These are phyloP conservation scores for Xylaria sp. DNA, from an alignment of 2,329 filamentous ascomycete genomes.

Conservation along the genomic window DNA sequence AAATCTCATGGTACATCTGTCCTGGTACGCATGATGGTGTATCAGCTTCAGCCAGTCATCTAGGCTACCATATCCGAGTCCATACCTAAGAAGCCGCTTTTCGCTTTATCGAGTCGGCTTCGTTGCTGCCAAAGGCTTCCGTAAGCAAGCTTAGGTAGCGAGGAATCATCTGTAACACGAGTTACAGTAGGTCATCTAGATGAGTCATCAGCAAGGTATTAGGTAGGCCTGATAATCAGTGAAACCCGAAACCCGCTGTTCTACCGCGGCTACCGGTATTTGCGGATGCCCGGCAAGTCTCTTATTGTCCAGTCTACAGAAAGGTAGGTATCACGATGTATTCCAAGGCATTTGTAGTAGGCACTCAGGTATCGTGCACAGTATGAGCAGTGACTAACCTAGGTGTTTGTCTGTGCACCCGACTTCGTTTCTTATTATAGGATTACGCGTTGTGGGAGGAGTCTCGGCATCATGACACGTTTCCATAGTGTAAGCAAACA, in stretches of 20 bases:
- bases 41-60: neutral
- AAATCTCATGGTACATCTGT: neutral
- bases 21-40: too few species aligned
- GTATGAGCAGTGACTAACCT: neutral
- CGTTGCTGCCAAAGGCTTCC: too few species aligned
- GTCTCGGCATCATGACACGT: conserved; percentile 4
- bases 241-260: neutral
- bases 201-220: conserved; percentile 11
- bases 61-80: neutral
- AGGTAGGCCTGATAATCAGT: neutral
- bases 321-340: neutral
- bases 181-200: neutral
- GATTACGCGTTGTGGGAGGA: neutral
- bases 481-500: neutral
- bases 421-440: conserved; percentile 3
- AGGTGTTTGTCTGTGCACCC: neutral
- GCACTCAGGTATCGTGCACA: conserved; percentile 13
- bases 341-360: neutral
- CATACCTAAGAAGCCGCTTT: neutral
- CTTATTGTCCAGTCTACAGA: neutral
- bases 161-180: neutral
- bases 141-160: conserved; percentile 1
- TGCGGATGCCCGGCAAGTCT: neutral
- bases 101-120: neutral
- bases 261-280: neutral